A percentile compares a stretch with the other conserved stretches of the same genome.
phyloP scores from a whole-genome alignment of 768 basidiomycete genomes.

The Podaxis rugospora region DNA sequence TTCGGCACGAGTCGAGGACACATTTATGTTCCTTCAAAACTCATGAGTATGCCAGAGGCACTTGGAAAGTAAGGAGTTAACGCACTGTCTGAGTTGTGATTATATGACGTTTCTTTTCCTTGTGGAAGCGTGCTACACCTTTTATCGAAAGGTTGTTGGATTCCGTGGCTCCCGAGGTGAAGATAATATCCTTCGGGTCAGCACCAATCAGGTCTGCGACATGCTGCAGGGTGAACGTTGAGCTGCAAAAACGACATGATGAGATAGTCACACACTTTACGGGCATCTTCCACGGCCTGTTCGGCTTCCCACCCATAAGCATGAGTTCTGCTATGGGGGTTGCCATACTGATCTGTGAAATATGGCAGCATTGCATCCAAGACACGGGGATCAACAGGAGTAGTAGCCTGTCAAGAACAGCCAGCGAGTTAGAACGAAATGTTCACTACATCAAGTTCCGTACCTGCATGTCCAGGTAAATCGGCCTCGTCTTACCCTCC shows the following conservation, averaged over 20 bases:
- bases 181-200: slow-evolving; percentile 91
- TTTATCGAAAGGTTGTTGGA: slow-evolving; percentile 98
- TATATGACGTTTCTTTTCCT: slow-evolving; percentile 88
- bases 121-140: slow-evolving; percentile 93
- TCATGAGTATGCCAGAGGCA: not conserved
- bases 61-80: slow-evolving; percentile 9
- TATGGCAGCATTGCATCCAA: slow-evolving; percentile 96
- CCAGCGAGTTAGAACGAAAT: slow-evolving; percentile 10
- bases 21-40: slow-evolving; percentile 89
- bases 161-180: slow-evolving; percentile 98
- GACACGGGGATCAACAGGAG: slow-evolving; percentile 95
- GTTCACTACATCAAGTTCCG: slow-evolving; percentile 16
- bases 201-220: slow-evolving; percentile 93
- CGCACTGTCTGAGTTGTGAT: slow-evolving; percentile 92
- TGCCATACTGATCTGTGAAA: slow-evolving; percentile 93
- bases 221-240: slow-evolving; percentile 42
- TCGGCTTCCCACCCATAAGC: slow-evolving; percentile 99
- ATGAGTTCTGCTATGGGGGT: slow-evolving; percentile 97
- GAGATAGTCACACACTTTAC: slow-evolving; percentile 49
- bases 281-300: slow-evolving; percentile 86
- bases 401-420: slow-evolving; percentile 71
- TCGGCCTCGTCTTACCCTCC: slow-evolving; percentile 71
- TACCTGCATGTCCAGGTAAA: slow-evolving; percentile 98
- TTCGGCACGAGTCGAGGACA: slow-evolving; percentile 95
- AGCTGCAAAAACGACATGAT: not conserved